Conservation (phyloP, 2,329 filamentous ascomycete genomes). For the Aspergillus unguis region DNA sequence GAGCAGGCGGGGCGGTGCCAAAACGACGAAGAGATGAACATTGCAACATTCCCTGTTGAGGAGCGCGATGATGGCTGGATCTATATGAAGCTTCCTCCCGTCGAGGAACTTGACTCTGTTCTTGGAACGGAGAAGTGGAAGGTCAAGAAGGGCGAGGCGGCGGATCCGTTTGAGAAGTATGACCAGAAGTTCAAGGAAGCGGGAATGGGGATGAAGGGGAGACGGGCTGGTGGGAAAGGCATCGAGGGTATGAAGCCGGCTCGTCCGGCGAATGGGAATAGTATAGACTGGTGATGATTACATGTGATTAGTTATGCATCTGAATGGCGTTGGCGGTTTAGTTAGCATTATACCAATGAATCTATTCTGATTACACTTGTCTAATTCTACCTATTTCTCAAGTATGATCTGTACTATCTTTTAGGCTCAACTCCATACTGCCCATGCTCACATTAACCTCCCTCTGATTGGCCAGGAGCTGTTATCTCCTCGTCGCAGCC, state of each 20-base stretch:
- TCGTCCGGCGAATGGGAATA: slow-evolving; percentile 18
- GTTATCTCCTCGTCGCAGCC: slow-evolving; percentile 4
- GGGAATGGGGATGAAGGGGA: slow-evolving; percentile 47
- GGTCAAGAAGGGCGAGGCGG: slow-evolving; percentile 67
- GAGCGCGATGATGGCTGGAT: slow-evolving; percentile 72
- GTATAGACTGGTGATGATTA: slow-evolving; percentile 34
- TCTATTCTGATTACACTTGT: too few species aligned
- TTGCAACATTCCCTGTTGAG: slow-evolving; percentile 77
- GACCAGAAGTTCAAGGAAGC: slow-evolving; percentile 52
- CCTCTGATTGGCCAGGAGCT: slow-evolving; percentile 1
- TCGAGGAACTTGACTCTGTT: slow-evolving; percentile 74
- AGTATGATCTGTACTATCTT: background rate
- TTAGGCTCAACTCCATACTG: background rate
- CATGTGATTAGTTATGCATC: background rate
- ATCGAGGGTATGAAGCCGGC: slow-evolving; percentile 10
- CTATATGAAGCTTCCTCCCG: slow-evolving; percentile 74
- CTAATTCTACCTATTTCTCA: too few species aligned
- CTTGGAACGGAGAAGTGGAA: slow-evolving; percentile 77
- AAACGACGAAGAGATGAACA: slow-evolving; percentile 71
- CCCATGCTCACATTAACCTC: background rate
- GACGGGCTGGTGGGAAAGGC: slow-evolving; percentile 41
- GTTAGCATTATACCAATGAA: slow-evolving; percentile 4
- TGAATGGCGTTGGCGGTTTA: background rate
- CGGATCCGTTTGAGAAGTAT: slow-evolving; percentile 54
- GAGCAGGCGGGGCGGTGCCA: slow-evolving; percentile 65